Evolutionary conservation across 164 flowering plant species (phyloP).

Genomic region (Saururus chinensis): DNA sequence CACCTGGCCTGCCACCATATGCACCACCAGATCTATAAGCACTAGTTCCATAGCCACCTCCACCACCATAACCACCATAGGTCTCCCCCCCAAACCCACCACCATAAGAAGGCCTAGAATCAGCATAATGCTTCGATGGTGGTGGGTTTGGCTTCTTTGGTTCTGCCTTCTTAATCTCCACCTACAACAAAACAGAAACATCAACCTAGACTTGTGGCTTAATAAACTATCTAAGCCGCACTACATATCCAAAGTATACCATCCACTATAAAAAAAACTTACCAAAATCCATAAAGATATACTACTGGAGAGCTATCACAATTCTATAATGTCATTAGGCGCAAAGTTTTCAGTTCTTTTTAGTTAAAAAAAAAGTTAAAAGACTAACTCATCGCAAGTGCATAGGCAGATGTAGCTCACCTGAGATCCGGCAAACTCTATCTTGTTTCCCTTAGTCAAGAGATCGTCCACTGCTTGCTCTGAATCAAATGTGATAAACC

Average conservation of each 20-base stretch:
- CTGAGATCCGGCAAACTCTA: slow-evolving; percentile 66
- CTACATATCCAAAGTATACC: neutral
- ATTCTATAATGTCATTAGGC: no score
- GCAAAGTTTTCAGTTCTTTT: no score
- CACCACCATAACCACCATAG: slow-evolving; percentile 49
- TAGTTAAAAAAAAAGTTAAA: no score
- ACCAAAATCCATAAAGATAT: neutral
- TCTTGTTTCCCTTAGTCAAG: slow-evolving; percentile 49
- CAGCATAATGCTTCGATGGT: slow-evolving; percentile 43
- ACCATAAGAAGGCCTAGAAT: slow-evolving; percentile 41
- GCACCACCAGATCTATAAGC: slow-evolving; percentile 52
- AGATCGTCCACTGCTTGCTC: slow-evolving; percentile 70
- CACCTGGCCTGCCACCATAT: slow-evolving; percentile 48
- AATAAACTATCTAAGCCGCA: slow-evolving; percentile 6
- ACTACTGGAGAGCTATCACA: neutral
- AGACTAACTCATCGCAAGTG: no score
- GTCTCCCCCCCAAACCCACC: slow-evolving; percentile 59
- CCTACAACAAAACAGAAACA: slow-evolving; percentile 37
- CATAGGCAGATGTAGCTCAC: slow-evolving; percentile 17
- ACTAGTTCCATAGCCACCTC: slow-evolving; percentile 32
- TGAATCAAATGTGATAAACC: slow-evolving; percentile 63
- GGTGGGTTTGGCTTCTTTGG: slow-evolving; percentile 64
- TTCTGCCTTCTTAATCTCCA: slow-evolving; percentile 91
- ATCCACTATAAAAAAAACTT: no score
- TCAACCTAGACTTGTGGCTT: slow-evolving; percentile 12